Conservation (phyloP, 2,329 filamentous ascomycete genomes). For the Colletotrichum spinosum region DNA sequence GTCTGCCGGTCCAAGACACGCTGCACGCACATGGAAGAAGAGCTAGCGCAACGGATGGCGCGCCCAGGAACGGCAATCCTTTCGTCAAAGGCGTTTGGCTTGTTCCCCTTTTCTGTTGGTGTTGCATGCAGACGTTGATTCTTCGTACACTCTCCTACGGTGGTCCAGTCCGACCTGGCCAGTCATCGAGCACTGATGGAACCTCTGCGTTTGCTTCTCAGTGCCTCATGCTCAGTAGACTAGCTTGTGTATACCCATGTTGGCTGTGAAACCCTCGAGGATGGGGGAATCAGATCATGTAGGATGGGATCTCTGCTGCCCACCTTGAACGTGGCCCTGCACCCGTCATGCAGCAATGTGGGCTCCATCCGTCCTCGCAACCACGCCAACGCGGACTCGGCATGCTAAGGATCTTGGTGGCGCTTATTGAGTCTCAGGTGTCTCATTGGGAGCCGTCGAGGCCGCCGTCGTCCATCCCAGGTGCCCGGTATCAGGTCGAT, state of each 20-base stretch:
- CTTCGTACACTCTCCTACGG: background rate
- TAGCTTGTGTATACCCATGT: too few species aligned
- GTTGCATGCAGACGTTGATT: background rate
- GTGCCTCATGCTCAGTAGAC: too few species aligned
- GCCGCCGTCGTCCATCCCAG: slow-evolving; percentile 6
- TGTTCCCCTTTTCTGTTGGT: background rate
- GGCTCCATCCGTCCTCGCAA: background rate
- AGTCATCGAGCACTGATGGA: too few species aligned
- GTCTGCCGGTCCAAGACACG: slow-evolving; percentile 22
- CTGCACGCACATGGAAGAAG: background rate
- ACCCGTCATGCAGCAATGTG: background rate
- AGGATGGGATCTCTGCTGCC: too few species aligned
- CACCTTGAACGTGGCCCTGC: background rate
- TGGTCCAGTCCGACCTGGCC: too few species aligned
- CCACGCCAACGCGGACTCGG: background rate
- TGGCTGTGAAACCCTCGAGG: too few species aligned
- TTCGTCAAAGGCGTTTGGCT: background rate
- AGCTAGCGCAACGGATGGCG: slow-evolving; percentile 13
- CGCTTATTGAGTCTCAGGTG: slow-evolving; percentile 3
- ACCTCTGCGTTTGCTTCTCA: too few species aligned
- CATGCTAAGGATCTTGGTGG: background rate
- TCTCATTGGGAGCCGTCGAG: slow-evolving; percentile 13
- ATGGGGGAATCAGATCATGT: too few species aligned
- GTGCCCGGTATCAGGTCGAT: slow-evolving; percentile 28
- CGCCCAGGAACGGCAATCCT: slow-evolving; percentile 14